Conservation (phyloP, 768 basidiomycete genomes). For the Amanita thiersii region DNA sequence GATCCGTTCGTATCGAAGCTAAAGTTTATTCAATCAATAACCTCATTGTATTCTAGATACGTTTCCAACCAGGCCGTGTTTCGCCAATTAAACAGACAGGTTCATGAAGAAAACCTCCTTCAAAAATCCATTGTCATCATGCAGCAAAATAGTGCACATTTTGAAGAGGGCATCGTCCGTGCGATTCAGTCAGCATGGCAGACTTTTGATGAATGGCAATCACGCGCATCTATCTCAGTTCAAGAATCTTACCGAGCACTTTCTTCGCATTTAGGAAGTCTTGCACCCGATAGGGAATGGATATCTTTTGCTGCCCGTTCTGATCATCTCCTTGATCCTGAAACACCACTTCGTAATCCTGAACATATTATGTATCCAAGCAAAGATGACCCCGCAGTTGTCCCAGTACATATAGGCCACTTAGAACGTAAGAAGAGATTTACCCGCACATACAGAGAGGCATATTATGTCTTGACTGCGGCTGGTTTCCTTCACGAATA, state of each 20-base stretch:
- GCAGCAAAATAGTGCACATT: conserved; percentile 95
- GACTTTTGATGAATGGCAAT: conserved; percentile 92
- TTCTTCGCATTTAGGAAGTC: conserved; percentile 63
- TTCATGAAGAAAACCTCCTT: conserved; percentile 94
- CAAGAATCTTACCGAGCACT: conserved; percentile 72
- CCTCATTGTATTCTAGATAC: conserved; percentile 30
- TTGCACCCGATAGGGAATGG: conserved; percentile 91
- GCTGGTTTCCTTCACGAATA: conserved; percentile 97
- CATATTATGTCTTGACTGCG: conserved; percentile 88
- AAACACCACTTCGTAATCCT: conserved; percentile 85
- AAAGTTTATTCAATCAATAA: conserved; percentile 1
- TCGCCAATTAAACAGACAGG: conserved; percentile 83
- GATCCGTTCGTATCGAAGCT: conserved; percentile 64
- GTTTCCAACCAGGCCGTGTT: conserved; percentile 65
- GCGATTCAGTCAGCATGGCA: conserved; percentile 95
- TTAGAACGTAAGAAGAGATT: conserved; percentile 95
- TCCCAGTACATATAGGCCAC: conserved; percentile 81
- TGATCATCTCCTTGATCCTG: conserved; percentile 94
- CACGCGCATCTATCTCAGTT: conserved; percentile 66
- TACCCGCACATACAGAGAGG: conserved; percentile 78
- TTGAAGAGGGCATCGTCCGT: conserved; percentile 94
- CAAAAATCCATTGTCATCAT: conserved; percentile 98
- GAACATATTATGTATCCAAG: conserved; percentile 75
- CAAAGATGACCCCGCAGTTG: conserved; percentile 82
- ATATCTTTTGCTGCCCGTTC: conserved; percentile 88